A percentile compares a stretch with the other conserved stretches of the same genome.
phyloP scores from a whole-genome alignment of 371 early-diverging fungal genomes.

The Parasitella parasitica region DNA sequence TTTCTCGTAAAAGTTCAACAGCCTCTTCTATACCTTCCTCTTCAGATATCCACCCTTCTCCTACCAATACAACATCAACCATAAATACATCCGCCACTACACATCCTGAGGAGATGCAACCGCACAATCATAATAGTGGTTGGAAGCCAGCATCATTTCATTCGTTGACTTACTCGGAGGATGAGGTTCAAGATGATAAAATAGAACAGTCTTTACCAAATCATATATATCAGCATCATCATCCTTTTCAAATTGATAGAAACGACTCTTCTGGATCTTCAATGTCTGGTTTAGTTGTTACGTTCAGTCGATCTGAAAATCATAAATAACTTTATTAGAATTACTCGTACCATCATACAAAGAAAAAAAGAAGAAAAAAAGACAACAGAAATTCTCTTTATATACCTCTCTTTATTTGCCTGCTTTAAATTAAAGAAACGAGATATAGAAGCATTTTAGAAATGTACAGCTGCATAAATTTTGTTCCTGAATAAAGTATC shows the following conservation, averaged over 20 bases:
- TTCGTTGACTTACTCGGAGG: background rate
- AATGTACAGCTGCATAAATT: no score
- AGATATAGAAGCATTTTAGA: background rate
- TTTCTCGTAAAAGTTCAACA: slow-evolving; percentile 1
- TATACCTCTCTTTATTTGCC: background rate
- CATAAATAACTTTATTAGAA: background rate
- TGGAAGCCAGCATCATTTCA: slow-evolving; percentile 10
- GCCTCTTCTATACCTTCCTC: slow-evolving; percentile 7
- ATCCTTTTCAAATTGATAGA: background rate
- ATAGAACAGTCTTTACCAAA: background rate
- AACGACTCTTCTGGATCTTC: slow-evolving; percentile 15
- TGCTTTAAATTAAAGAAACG: background rate
- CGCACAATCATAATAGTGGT: background rate
- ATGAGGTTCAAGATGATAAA: background rate
- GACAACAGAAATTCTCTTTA: background rate
- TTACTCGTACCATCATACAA: background rate
- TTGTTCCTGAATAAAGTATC: no score
- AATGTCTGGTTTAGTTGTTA: slow-evolving; percentile 15
- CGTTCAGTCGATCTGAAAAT: background rate
- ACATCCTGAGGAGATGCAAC: background rate
- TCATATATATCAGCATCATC: background rate
- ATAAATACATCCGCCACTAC: background rate
- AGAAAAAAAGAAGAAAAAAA: background rate
- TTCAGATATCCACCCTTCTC: background rate
- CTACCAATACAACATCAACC: slow-evolving; percentile 5